Percentiles rank a stretch among this genome's conserved stretches.
phyloP scores from a whole-genome alignment of 2,329 filamentous ascomycete species.

The Grosmannia clavigera region DNA sequence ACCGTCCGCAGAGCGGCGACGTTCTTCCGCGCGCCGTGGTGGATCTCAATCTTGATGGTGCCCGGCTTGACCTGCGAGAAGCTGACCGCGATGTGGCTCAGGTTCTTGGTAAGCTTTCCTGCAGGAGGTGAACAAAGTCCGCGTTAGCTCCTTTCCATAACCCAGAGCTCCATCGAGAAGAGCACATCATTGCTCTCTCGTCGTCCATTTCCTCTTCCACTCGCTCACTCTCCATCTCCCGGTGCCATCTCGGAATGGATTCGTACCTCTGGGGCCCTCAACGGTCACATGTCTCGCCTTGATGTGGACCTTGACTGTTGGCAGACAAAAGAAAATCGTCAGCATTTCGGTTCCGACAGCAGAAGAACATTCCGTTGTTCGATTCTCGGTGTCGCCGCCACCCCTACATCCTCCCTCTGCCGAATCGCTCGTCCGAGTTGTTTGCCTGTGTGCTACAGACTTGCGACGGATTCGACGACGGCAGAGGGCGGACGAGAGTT shows the following conservation, averaged over 20 bases:
- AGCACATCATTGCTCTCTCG: neutral
- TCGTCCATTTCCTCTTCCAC: conserved; percentile 1
- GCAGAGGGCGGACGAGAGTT: neutral
- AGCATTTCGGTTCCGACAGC: conserved; percentile 12
- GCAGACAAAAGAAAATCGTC: conserved; percentile 12
- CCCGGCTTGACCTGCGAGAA: conserved; percentile 81
- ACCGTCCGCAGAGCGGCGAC: conserved; percentile 97
- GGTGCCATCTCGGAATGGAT: neutral
- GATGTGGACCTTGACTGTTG: conserved; percentile 89
- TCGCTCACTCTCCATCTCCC: conserved; percentile 3
- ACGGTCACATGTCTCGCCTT: conserved; percentile 95
- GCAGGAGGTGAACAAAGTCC: conserved; percentile 12
- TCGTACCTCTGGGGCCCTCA: conserved; percentile 82
- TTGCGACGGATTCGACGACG: neutral
- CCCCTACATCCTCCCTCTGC: neutral
- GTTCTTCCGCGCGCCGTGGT: conserved; percentile 97
- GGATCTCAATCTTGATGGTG: conserved; percentile 91
- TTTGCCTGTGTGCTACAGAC: neutral
- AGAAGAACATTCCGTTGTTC: neutral
- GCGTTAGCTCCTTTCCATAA: neutral
- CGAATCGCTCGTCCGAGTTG: neutral
- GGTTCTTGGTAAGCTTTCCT: conserved; percentile 95
- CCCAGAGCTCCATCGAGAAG: too few relatives aligned
- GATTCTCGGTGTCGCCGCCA: neutral
- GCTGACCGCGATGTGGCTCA: conserved; percentile 91